Conservation (phyloP, 495 filamentous ascomycete genomes). For the Lasiosphaeria ovina region DNA sequence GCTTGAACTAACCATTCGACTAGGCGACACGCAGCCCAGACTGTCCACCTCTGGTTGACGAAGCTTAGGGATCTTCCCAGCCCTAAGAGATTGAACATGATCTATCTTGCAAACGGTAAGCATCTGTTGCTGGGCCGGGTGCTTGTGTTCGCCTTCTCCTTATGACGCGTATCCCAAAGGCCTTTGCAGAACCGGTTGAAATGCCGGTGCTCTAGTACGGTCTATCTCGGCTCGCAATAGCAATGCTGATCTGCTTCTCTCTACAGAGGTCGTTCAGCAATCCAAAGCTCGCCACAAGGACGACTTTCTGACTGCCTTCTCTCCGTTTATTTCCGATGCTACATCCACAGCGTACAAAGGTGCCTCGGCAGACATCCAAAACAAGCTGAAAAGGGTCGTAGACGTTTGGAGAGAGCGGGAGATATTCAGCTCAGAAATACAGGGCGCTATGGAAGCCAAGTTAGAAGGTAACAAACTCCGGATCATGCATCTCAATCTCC, state of each 20-base stretch:
- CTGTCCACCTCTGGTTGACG: slow-evolving; percentile 84
- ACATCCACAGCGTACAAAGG: slow-evolving; percentile 83
- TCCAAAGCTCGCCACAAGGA: slow-evolving; percentile 86
- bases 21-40: slow-evolving; percentile 86
- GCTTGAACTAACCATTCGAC: slow-evolving; percentile 12
- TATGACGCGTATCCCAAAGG: neutral
- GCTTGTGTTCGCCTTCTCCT: neutral
- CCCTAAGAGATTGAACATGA: slow-evolving; percentile 81
- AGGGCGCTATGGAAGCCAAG: slow-evolving; percentile 72
- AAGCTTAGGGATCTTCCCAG: slow-evolving; percentile 79
- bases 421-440: slow-evolving; percentile 79
- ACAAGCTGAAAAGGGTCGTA: slow-evolving; percentile 82
- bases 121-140: neutral
- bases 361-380: slow-evolving; percentile 75
- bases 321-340: slow-evolving; percentile 85
- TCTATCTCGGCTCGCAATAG: neutral
- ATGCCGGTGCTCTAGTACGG: neutral
- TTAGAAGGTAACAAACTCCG: slow-evolving; percentile 62
- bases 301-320: slow-evolving; percentile 88
- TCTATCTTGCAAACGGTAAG: slow-evolving; percentile 94
- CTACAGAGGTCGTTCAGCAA: slow-evolving; percentile 87
- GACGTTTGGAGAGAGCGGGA: slow-evolving; percentile 87
- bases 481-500: neutral
- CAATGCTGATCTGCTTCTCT: slow-evolving; percentile 23
- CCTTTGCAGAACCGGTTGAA: neutral